Conservation (phyloP, 1,284 basidiomycete genomes). For the Naganishia albida region DNA sequence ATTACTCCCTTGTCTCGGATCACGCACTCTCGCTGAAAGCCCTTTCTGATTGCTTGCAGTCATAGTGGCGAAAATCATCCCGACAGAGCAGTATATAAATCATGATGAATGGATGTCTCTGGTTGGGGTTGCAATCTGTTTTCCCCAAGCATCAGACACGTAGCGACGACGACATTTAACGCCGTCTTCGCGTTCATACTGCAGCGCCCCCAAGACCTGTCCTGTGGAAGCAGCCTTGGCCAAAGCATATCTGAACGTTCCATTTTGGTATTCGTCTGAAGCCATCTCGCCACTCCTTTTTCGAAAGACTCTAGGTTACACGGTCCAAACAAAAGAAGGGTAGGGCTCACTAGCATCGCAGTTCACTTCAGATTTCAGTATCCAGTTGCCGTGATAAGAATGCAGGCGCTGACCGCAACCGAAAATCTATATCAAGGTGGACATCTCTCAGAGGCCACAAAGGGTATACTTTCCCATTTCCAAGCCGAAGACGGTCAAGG, state of each 20-base stretch:
- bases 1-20: constrained; percentile 12
- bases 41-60: background rate
- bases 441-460: background rate
- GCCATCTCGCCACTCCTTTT: constrained; percentile 9
- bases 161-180: too few species aligned
- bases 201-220: too few species aligned
- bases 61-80: background rate
- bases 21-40: background rate
- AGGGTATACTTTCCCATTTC: background rate
- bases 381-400: background rate
- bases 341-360: background rate
- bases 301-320: background rate
- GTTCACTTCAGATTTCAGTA: background rate
- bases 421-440: background rate
- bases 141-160: too few species aligned
- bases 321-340: constrained; percentile 14
- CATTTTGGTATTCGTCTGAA: background rate
- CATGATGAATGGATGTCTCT: background rate
- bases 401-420: constrained; percentile 3
- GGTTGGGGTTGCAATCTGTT: background rate
- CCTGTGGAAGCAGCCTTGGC: too few species aligned
- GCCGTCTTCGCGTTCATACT: too few species aligned
- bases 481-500: background rate
- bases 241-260: background rate
- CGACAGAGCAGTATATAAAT: background rate